A percentile compares a stretch with the other conserved stretches of the same genome.
phyloP scores from a whole-genome alignment of 1,139 yeast species.

The Spathaspora sp. region DNA sequence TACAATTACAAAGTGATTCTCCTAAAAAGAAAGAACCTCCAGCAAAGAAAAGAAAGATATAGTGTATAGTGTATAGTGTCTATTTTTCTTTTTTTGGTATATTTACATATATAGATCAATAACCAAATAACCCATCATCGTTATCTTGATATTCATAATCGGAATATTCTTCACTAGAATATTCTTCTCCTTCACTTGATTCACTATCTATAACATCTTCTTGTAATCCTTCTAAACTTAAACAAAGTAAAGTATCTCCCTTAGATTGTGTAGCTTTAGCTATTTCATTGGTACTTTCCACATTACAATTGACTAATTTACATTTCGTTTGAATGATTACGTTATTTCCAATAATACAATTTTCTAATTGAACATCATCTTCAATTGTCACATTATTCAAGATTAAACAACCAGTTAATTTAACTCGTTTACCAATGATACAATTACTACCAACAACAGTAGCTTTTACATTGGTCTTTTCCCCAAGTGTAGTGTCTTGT shows the following conservation, averaged over 20 bases:
- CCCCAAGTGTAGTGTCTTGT: conserved; percentile 57
- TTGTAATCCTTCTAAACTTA: conserved; percentile 55
- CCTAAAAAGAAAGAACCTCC: background rate
- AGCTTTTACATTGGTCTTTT: conserved; percentile 77
- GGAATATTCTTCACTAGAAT: conserved; percentile 11
- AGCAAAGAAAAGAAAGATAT: background rate
- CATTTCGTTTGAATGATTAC: conserved; percentile 61
- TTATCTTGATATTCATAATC: conserved; percentile 49
- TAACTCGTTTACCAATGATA: conserved; percentile 78
- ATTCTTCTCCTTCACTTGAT: conserved; percentile 36
- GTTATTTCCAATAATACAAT: conserved; percentile 77
- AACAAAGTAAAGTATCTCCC: conserved; percentile 77
- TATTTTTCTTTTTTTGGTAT: too few species aligned
- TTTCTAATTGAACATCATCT: conserved; percentile 85
- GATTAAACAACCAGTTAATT: conserved; percentile 82
- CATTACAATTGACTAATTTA: conserved; percentile 72
- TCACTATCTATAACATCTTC: conserved; percentile 26
- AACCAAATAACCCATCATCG: conserved; percentile 45
- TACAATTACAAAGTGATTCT: background rate
- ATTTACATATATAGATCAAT: conserved; percentile 23
- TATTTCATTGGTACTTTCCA: conserved; percentile 77
- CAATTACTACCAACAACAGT: conserved; percentile 81
- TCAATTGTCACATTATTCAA: conserved; percentile 70
- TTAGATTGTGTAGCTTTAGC: conserved; percentile 62
- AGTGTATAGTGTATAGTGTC: background rate